These are phyloP conservation scores for Pythium chondricola DNA, from an alignment of 352 stramenopile genomes.

Conservation along the genomic window DNA sequence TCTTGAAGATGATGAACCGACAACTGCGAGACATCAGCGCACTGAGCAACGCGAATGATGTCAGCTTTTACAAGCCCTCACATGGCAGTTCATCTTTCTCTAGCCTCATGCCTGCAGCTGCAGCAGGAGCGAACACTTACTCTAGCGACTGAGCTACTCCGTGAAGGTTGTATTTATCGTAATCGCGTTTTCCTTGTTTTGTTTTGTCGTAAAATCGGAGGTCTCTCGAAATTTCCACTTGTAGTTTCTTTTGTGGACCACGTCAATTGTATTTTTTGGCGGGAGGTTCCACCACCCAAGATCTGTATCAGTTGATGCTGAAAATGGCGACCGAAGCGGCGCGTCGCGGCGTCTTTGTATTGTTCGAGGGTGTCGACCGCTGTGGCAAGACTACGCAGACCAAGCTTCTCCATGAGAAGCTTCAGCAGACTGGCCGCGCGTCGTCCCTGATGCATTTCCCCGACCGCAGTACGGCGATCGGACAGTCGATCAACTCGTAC, in stretches of 20 bases:
- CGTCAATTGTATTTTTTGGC: constrained; percentile 4
- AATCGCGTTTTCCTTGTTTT: neutral
- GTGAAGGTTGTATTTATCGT: neutral
- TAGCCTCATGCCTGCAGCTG: too few relatives aligned
- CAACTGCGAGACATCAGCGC: constrained; percentile 50
- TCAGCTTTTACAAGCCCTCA: constrained; percentile 20
- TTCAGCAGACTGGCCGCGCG: constrained; percentile 23
- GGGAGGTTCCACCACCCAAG: neutral
- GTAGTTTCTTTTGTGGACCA: neutral
- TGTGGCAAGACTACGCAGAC: constrained; percentile 99
- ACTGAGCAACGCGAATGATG: constrained; percentile 29
- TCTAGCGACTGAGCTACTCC: too few relatives aligned
- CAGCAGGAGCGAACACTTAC: too few relatives aligned
- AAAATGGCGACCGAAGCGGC: constrained; percentile 6
- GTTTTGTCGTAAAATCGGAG: neutral
- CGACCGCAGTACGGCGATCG: constrained; percentile 89
- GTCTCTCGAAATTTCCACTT: neutral
- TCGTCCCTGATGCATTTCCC: constrained; percentile 71
- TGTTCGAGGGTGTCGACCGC: constrained; percentile 98
- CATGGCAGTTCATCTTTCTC: neutral
- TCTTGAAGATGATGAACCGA: constrained; percentile 64
- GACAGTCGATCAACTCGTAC: constrained; percentile 97
- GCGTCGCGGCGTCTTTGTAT: constrained; percentile 94
- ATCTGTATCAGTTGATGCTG: neutral
- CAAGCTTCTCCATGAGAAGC: constrained; percentile 73